A percentile compares a stretch with the other conserved stretches of the same genome.
Conservation (phyloP, 176 grass and related monocot species). For the Saccharum officinarum region DNA sequence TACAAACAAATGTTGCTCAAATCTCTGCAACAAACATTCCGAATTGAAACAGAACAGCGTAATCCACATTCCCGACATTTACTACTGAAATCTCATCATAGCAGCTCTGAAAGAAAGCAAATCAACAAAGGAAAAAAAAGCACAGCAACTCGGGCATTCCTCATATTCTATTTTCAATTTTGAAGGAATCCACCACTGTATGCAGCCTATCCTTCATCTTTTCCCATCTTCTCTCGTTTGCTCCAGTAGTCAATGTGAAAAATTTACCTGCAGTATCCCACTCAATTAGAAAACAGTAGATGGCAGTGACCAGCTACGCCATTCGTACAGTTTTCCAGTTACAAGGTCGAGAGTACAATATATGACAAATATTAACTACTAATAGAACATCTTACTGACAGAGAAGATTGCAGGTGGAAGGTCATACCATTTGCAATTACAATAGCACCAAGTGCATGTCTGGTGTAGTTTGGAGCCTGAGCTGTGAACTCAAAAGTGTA, state of each 20-base stretch:
- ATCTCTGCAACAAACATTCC: background rate
- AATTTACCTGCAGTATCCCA: constrained; percentile 69
- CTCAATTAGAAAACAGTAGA: constrained; percentile 7
- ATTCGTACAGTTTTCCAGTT: constrained; percentile 3
- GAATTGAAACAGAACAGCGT: constrained; percentile 26
- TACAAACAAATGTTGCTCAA: background rate
- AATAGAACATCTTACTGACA: background rate
- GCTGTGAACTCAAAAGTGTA: constrained; percentile 94
- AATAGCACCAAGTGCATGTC: constrained; percentile 86
- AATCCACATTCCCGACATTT: constrained; percentile 40
- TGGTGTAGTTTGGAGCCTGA: constrained; percentile 86
- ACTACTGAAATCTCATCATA: constrained; percentile 16
- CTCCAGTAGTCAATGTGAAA: constrained; percentile 84
- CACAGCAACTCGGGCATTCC: background rate
- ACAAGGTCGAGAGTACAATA: background rate
- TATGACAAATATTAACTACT: background rate
- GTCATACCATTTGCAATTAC: constrained; percentile 80
- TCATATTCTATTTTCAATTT: constrained; percentile 64
- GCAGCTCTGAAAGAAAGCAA: constrained; percentile 19
- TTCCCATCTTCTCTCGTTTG: constrained; percentile 96
- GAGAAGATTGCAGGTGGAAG: background rate
- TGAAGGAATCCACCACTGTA: constrained; percentile 73
- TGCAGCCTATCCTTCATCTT: constrained; percentile 95
- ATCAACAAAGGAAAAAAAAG: constrained; percentile 33
- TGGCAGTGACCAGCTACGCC: background rate